Evolutionary conservation across 805 yeast genomes (phyloP).

Genomic region (Pichia deserticola): DNA sequence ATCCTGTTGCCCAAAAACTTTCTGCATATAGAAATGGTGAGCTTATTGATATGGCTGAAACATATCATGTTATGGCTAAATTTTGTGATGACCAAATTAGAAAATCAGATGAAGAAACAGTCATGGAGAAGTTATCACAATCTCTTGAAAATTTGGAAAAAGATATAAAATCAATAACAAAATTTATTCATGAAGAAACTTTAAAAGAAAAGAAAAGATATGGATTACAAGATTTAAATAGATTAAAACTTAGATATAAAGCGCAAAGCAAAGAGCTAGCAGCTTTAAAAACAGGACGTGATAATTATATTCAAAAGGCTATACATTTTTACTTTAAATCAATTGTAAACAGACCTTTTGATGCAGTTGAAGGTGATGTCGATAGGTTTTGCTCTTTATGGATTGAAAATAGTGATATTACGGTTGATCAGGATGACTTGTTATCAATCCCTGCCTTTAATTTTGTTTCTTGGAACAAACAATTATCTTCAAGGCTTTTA

Average conservation of each 20-base stretch:
- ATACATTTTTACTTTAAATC: conserved; percentile 52
- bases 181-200: conserved; percentile 32
- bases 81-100: conserved; percentile 66
- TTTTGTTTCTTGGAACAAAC: conserved; percentile 76
- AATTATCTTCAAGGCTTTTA: conserved; percentile 63
- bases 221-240: conserved; percentile 45
- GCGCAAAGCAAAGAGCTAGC: conserved; percentile 44
- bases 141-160: conserved; percentile 28
- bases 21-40: conserved; percentile 16
- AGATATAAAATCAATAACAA: conserved; percentile 45
- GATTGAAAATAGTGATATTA: conserved; percentile 44
- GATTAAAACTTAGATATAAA: conserved; percentile 39
- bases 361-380: conserved; percentile 45
- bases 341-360: conserved; percentile 33
- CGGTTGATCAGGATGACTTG: conserved; percentile 32
- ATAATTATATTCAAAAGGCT: conserved; percentile 39
- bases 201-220: conserved; percentile 39
- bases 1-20: conserved; percentile 31
- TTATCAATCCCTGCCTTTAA: conserved; percentile 46
- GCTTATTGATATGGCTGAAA: conserved; percentile 28
- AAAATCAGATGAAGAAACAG: conserved; percentile 36
- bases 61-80: conserved; percentile 55
- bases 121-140: conserved; percentile 32
- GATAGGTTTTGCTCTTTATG: conserved; percentile 81
- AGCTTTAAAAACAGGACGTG: conserved; percentile 30